Base-by-base conservation (phyloP, 768 basidiomycete species). In the Pisolithus sp. region DNA sequence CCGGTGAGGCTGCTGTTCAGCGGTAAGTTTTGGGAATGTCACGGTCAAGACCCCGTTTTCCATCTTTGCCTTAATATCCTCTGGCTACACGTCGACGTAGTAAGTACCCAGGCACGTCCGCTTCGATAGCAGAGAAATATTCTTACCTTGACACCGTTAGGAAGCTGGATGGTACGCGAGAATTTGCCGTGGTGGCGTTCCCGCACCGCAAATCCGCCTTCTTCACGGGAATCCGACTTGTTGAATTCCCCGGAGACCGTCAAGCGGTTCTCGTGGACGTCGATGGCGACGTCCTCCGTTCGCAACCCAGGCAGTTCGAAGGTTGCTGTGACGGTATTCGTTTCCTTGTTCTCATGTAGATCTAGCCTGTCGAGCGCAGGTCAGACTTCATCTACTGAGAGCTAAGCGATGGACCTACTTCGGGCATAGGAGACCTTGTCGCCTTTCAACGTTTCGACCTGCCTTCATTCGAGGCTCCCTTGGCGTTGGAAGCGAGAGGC, bases 241-340 rank as follows among this genome's bases (percentile, higher is more conserved):
- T 65, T 71, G 23, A 58, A 67, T 65, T 83, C 76, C 12, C 79
- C 82, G 5, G 79, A 75, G 41, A 84, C 62, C 40, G 63, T 76
- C 45, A 84, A 73, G 2, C 71, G 65, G 51, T 75, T 73, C 53
- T 76, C 70, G 53, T 75, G 72, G 9, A 80, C 57, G 49, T 82
- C 80, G 55, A 84, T 75, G 45, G 67, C 64, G 46, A 83, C 68
- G 53, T 81, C 66, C 45, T 80, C 75, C 30, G 76, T 74, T 49
- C 66, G 66, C 40, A 82, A 28, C 18, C 81, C 81, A 0, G 83
- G 81, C 5, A 84, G 66, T 55, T 84, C 82, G 59, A 83, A 81
- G 7, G 71, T 63, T 41, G 81, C 81, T 0, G 77, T 79, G 31
- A 83, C 76, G 30, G 68, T 59, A 57, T 80, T 79, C 18, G 62